Conservation (phyloP, 2,329 filamentous ascomycete genomes). For the Exophiala spinifera region DNA sequence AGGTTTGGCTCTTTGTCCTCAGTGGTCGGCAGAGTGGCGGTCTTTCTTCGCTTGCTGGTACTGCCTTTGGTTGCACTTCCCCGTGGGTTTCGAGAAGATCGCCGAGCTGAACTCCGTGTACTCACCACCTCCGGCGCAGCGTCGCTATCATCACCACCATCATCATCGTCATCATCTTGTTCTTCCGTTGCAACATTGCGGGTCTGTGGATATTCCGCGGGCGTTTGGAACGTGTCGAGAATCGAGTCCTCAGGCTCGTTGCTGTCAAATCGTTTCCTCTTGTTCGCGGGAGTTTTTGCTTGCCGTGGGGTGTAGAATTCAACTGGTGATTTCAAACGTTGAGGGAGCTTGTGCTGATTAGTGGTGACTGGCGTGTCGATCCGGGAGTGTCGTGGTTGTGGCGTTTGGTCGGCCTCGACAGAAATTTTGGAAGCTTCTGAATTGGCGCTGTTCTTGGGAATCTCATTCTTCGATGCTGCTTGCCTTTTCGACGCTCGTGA, state of each 20-base stretch:
- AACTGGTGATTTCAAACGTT: not conserved
- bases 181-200: slow-evolving; percentile 4
- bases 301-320: not conserved
- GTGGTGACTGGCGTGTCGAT: not conserved
- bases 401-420: not conserved
- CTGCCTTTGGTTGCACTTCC: not conserved
- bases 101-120: slow-evolving; percentile 8
- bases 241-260: slow-evolving; percentile 9
- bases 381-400: not conserved
- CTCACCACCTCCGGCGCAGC: slow-evolving; percentile 18
- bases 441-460: not conserved
- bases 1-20: not conserved
- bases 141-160: slow-evolving; percentile 14
- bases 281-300: slow-evolving; percentile 3
- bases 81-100: not conserved
- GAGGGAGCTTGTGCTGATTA: not conserved
- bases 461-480: not conserved
- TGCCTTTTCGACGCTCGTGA: not conserved
- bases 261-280: slow-evolving; percentile 19
- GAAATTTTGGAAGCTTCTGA: not conserved
- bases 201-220: slow-evolving; percentile 1
- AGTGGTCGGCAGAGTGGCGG: not conserved
- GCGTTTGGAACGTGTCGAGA: slow-evolving; percentile 2
- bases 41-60: slow-evolving; percentile 1
- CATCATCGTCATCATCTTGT: slow-evolving; percentile 10